Percentiles rank a stretch among this genome's conserved stretches.
phyloP scores from a whole-genome alignment of 192 early-diverging fungal species.

The Coemansia sp. region DNA sequence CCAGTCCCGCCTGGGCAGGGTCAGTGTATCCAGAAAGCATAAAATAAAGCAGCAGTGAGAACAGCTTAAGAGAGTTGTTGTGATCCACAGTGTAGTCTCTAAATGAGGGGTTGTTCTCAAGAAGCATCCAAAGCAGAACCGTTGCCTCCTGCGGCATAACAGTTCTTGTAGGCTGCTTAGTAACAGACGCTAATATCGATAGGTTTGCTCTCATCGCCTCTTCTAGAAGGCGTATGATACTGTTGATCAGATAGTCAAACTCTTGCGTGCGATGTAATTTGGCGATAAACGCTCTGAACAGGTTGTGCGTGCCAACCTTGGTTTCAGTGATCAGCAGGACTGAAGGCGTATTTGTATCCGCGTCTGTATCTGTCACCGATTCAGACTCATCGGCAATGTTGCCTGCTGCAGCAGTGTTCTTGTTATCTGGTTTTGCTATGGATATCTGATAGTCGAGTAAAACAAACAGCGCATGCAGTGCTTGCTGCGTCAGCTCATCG shows the following conservation, averaged over 20 bases:
- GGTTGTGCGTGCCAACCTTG: constrained; percentile 59
- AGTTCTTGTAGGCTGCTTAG: constrained; percentile 31
- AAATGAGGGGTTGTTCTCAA: constrained; percentile 71
- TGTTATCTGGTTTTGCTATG: constrained; percentile 7
- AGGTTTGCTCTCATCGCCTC: constrained; percentile 66
- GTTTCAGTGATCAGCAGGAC: constrained; percentile 40
- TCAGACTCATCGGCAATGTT: not conserved
- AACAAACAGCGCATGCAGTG: constrained; percentile 60
- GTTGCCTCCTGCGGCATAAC: constrained; percentile 65
- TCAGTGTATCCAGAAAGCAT: constrained; percentile 49
- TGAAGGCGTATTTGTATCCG: constrained; percentile 33
- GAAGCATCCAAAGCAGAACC: constrained; percentile 83
- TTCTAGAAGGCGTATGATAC: constrained; percentile 77
- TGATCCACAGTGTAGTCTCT: constrained; percentile 51
- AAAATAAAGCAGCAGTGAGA: constrained; percentile 49
- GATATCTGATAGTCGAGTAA: constrained; percentile 72
- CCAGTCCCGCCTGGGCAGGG: constrained; percentile 61
- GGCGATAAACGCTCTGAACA: constrained; percentile 75
- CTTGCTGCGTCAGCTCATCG: constrained; percentile 73
- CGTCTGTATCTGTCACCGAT: constrained; percentile 2
- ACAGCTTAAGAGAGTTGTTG: constrained; percentile 43
- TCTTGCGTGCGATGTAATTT: constrained; percentile 83
- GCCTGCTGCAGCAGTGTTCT: not conserved
- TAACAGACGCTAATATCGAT: constrained; percentile 46
- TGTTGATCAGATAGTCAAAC: constrained; percentile 76